phyloP scores from a whole-genome alignment of 805 yeast species.

The Sugiyamaella marilandica region DNA sequence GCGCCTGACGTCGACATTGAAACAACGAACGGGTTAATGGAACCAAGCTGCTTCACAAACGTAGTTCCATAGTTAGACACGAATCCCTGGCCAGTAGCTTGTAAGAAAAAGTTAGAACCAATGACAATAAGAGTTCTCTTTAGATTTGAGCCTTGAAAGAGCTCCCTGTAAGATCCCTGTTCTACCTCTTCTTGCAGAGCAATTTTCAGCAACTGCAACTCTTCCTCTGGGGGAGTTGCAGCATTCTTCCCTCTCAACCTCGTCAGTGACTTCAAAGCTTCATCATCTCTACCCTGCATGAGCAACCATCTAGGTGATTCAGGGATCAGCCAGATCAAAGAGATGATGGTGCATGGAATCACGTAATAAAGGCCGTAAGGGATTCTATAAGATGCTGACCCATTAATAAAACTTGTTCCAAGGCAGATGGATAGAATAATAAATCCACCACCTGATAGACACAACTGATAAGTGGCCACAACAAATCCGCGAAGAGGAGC shows the following conservation, averaged over 20 bases:
- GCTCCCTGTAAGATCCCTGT: slow-evolving; percentile 47
- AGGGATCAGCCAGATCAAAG: slow-evolving; percentile 63
- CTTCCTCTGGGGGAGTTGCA: slow-evolving; percentile 46
- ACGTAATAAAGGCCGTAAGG: slow-evolving; percentile 70
- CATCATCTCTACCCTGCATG: slow-evolving; percentile 49
- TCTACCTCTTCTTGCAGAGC: slow-evolving; percentile 50
- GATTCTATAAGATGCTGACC: slow-evolving; percentile 56
- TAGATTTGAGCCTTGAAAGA: slow-evolving; percentile 17
- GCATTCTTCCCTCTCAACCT: slow-evolving; percentile 28
- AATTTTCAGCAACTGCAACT: slow-evolving; percentile 42
- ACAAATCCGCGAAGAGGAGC: slow-evolving; percentile 73
- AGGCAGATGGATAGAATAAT: slow-evolving; percentile 67
- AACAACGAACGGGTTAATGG: slow-evolving; percentile 50
- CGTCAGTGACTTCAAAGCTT: slow-evolving; percentile 52
- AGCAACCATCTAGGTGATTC: slow-evolving; percentile 74
- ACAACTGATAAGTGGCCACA: slow-evolving; percentile 73
- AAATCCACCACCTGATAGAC: slow-evolving; percentile 66
- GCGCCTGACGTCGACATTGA: slow-evolving; percentile 51
- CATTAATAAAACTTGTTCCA: slow-evolving; percentile 49
- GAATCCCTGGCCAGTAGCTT: slow-evolving; percentile 2
- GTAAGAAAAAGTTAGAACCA: slow-evolving; percentile 63
- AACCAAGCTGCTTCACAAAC: slow-evolving; percentile 41
- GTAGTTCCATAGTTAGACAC: slow-evolving; percentile 51
- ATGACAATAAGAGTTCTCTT: slow-evolving; percentile 34
- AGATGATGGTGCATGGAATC: slow-evolving; percentile 58